Conservation (phyloP, 2,329 filamentous ascomycete genomes). For the Talaromyces sp. region DNA sequence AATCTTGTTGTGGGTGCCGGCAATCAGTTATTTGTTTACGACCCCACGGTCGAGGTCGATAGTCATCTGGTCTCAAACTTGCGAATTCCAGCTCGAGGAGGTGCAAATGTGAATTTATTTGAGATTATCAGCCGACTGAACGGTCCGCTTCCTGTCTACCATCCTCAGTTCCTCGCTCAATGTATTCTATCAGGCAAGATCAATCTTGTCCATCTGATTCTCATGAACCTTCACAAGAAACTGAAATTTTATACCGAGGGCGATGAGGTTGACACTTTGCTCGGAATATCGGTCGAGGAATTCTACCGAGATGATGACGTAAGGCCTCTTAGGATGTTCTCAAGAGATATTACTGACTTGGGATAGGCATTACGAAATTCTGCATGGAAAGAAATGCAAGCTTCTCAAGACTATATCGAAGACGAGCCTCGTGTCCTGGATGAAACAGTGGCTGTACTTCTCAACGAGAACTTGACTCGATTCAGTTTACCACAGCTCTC, state of each 20-base stretch:
- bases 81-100: constrained; percentile 47
- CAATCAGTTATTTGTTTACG: constrained; percentile 84
- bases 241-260: constrained; percentile 82
- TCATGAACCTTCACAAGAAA: constrained; percentile 68
- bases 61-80: constrained; percentile 59
- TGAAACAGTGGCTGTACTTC: constrained; percentile 64
- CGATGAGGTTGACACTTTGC: constrained; percentile 73
- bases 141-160: constrained; percentile 82
- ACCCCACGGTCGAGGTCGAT: constrained; percentile 66
- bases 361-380: constrained; percentile 38
- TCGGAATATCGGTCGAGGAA: constrained; percentile 56
- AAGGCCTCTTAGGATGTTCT: not conserved
- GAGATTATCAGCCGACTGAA: constrained; percentile 80
- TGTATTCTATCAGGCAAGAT: constrained; percentile 80
- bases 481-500: constrained; percentile 76
- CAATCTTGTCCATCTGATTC: constrained; percentile 65
- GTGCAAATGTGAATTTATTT: constrained; percentile 66
- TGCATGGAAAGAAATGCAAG: constrained; percentile 48
- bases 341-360: not conserved
- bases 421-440: constrained; percentile 62
- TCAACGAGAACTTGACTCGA: constrained; percentile 74
- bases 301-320: constrained; percentile 42
- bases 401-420: constrained; percentile 54
- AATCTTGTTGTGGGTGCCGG: constrained; percentile 84
- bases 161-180: constrained; percentile 85